Base-by-base conservation (phyloP, 2,329 filamentous ascomycete genomes). In the Fusarium goolgardi region DNA sequence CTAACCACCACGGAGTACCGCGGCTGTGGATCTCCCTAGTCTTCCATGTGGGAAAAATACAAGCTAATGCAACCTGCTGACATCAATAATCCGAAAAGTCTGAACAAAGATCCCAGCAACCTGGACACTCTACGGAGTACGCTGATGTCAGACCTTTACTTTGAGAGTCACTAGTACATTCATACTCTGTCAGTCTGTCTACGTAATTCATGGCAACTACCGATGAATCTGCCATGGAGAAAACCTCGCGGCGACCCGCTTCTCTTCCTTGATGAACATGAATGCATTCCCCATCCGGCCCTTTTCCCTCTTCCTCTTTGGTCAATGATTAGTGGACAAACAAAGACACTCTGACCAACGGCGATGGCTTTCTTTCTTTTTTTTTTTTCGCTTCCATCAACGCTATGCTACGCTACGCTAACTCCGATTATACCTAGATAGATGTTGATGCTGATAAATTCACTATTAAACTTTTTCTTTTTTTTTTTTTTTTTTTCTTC, bases 31-130 rank as follows among this genome's bases (percentile, higher is more conserved):
- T 23, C 21, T 34, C 29, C 20, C 23, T 29, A 10, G 27, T 29
- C 27, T 34, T 5, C 31, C 23, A 29, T 45, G 25, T 29, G 41
- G 41, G 11, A 29, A 41, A 16, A 41, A 13, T 16, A 1, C 11
- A 10, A 32, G 46, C 69, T 73, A 73, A 73, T 73, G 71, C 71
- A 68, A 65, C 52, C 46, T 65, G 71, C 60, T 68, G 62, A 71
- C 66, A 53, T 55, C 60, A 60, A 57, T 32, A 29, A 50, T 20
- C 66, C 44, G 46, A 44, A 37, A 64, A 50, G 29, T 47, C 46
- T 52, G 44, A 40, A 18, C n/a, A 4, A 40, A n/a, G 11, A 21
- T 9, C 39, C 13, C 13, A 41, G 35, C 11, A 37, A 13, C 35
- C n/a, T 37, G 10, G 11, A 37, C n/a, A 8, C 12, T 39, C n/a